A percentile compares a stretch with the other conserved stretches of the same genome.
phyloP scores from a whole-genome alignment of 805 yeast species.

The Nakazawaea siamensis region DNA sequence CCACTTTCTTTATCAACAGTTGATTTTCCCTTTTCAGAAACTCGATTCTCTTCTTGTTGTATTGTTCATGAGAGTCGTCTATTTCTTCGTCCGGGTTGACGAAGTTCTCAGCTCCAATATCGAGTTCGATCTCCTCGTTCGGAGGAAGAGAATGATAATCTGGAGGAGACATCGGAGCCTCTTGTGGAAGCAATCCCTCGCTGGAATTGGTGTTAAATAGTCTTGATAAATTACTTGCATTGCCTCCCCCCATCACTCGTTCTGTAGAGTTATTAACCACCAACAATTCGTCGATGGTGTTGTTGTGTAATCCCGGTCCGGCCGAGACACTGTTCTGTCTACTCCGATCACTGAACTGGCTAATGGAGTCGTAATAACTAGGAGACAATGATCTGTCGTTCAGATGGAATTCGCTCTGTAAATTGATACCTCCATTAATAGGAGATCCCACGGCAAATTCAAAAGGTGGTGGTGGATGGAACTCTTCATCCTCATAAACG shows the following conservation, averaged over 20 bases:
- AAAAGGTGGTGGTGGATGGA: constrained; percentile 9
- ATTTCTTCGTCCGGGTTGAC: not conserved
- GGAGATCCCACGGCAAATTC: constrained; percentile 8
- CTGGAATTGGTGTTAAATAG: not conserved
- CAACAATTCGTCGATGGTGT: constrained; percentile 8
- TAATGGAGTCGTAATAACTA: too few species aligned
- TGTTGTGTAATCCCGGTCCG: not conserved
- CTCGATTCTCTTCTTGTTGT: constrained; percentile 5
- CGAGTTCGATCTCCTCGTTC: not conserved
- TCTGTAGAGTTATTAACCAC: not conserved
- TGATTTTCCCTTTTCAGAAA: constrained; percentile 1
- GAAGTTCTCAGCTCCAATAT: constrained; percentile 4
- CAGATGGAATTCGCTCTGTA: too few species aligned
- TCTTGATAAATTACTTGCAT: too few species aligned
- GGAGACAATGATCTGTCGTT: not conserved
- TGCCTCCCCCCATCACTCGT: not conserved
- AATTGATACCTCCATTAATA: not conserved
- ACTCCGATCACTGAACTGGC: not conserved
- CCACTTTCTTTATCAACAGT: constrained; percentile 4
- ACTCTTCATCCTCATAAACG: constrained; percentile 2
- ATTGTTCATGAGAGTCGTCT: not conserved
- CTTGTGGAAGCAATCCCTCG: not conserved
- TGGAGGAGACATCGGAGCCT: constrained; percentile 2
- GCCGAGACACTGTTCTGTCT: not conserved
- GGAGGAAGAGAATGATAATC: constrained; percentile 1